These are phyloP conservation scores for Boletus vinaceobasis DNA, from an alignment of 768 basidiomycete genomes.

Conservation along the genomic window DNA sequence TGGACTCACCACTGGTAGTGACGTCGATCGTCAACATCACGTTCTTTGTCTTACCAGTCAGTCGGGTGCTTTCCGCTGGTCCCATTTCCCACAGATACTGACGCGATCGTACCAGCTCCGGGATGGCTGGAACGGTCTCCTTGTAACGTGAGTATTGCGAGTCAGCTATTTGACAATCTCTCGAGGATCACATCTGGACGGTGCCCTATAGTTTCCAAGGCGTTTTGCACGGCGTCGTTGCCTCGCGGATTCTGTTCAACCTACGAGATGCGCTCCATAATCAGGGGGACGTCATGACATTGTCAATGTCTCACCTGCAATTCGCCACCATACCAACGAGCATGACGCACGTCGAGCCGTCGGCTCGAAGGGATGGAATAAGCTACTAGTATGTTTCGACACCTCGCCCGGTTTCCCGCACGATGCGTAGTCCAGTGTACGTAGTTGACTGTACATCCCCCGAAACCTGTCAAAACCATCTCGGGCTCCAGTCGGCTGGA, in stretches of 20 bases:
- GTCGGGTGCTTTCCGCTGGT: neutral
- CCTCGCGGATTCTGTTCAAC: conserved; percentile 9
- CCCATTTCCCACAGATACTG: neutral
- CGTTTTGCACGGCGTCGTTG: conserved; percentile 7
- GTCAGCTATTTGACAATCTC: neutral
- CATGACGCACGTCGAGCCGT: neutral
- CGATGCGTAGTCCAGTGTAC: too few species aligned
- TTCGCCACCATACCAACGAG: neutral
- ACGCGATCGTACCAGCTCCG: neutral
- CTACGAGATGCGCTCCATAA: neutral
- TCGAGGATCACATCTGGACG: neutral
- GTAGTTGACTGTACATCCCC: neutral
- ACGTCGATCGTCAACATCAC: neutral
- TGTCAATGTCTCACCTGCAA: neutral
- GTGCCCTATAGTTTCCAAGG: conserved; percentile 8
- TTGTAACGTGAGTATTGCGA: neutral
- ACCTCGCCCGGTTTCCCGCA: too few species aligned
- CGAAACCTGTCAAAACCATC: too few species aligned
- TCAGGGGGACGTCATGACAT: neutral
- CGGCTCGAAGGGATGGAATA: neutral
- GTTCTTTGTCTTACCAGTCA: neutral
- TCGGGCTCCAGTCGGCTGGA: too few species aligned
- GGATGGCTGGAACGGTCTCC: neutral
- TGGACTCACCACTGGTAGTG: neutral
- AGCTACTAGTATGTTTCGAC: neutral